Evolutionary conservation across 208 protist genomes (phyloP), one percentile per base, ranked within the genome.

Genomic region (Trypanosoma rangeli): DNA sequence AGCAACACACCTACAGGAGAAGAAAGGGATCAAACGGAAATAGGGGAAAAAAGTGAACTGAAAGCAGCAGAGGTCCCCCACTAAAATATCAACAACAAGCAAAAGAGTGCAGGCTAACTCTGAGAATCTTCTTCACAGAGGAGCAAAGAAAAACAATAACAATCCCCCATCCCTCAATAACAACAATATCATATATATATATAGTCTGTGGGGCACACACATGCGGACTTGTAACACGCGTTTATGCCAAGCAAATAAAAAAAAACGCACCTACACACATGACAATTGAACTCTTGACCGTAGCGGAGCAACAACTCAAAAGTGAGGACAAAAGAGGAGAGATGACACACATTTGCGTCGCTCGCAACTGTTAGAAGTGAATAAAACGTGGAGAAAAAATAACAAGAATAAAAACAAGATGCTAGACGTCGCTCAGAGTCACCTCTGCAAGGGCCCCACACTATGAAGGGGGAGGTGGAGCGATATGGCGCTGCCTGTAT

Each of bases 401-500:
- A 26, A 53, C 12, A 53, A 53, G n/a, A 50, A 16, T 5, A 26
- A 53, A 53, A 53, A 26, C 5, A 53, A 53, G 2, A 53, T 28
- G 49, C 10, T 18, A 46, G 42, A 46, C 1, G 42, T 1, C 13
- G 42, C 42, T 9, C 42, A 46, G 13, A 16, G 5, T 53, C 18
- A 9, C 22, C 9, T 53, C 49, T 26, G 49, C 4, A 53, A 18
- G 22, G 5, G 49, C 49, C 10, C 18, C 22, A 52, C 13, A 49
- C 29, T 3, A 4, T 9, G 16, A 37, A 50, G n/a, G 3, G 46
- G 35, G 56, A 12, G 46, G 46, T 10, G 48, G 15, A 50, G 20
- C 3, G 48, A 76, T 54, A 57, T 61, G 64, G 24, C 59, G 59
- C 42, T 76, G 71, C 46, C 49, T 64, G 39, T 70, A 62, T 15